Conservation (phyloP, 2,329 filamentous ascomycete genomes). For the Aspergillus hortae region DNA sequence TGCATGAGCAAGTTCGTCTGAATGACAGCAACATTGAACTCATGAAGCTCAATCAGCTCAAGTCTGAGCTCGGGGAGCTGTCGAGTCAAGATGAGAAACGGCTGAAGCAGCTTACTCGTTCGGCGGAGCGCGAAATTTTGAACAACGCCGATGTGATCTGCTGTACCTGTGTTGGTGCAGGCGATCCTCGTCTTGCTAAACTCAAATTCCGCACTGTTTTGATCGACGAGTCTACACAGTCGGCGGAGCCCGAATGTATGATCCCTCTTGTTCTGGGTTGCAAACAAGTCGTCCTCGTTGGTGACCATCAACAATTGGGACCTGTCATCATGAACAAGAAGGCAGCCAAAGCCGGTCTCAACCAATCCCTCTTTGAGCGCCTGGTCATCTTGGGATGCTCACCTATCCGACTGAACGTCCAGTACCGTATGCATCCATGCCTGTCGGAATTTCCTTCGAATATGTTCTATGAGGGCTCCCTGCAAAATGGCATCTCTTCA, state of each 20-base stretch:
- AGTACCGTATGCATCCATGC: constrained; percentile 99
- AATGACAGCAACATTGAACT: constrained; percentile 95
- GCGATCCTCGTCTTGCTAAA: constrained; percentile 90
- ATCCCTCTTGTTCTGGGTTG: constrained; percentile 95
- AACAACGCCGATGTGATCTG: constrained; percentile 96
- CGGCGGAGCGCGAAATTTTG: constrained; percentile 91
- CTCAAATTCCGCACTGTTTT: constrained; percentile 98
- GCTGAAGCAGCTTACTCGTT: constrained; percentile 90
- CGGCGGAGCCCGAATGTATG: constrained; percentile 97
- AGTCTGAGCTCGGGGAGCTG: constrained; percentile 84
- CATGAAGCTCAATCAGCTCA: constrained; percentile 86
- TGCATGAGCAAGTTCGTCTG: constrained; percentile 96
- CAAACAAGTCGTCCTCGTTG: constrained; percentile 98
- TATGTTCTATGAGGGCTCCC: constrained; percentile 98
- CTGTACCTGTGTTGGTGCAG: constrained; percentile 96
- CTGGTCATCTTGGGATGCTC: constrained; percentile 86
- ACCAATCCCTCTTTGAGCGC: constrained; percentile 97
- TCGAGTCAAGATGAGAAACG: constrained; percentile 98
- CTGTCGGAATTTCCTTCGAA: constrained; percentile 96
- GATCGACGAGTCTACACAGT: constrained; percentile 97
- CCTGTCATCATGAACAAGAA: constrained; percentile 99
- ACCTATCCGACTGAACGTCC: constrained; percentile 90
- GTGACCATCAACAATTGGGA: constrained; percentile 95
- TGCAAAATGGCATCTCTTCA: constrained; percentile 94
- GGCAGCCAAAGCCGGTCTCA: constrained; percentile 92